Percentiles rank a stretch among this genome's conserved stretches.
Conservation (phyloP, 2,329 filamentous ascomycete genomes). For the Neophaeococcomyces mojaviensis region DNA sequence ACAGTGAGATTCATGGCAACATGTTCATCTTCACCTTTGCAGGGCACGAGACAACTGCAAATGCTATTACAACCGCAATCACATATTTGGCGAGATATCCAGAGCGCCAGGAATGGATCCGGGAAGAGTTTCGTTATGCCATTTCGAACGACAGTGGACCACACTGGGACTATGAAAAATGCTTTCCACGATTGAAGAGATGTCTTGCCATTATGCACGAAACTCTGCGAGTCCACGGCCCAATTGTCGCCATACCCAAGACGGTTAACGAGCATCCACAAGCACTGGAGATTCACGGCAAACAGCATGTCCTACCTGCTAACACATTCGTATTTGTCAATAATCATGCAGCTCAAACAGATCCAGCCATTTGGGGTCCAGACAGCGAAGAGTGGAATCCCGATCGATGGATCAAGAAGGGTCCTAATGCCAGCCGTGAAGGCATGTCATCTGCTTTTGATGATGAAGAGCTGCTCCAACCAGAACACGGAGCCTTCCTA, state of each 20-base stretch:
- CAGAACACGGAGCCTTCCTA: slow-evolving; percentile 23
- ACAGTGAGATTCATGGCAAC: slow-evolving; percentile 38
- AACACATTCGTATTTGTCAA: slow-evolving; percentile 17
- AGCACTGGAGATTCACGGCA: slow-evolving; percentile 12
- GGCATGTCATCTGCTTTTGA: too few species aligned
- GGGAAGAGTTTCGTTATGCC: too few species aligned
- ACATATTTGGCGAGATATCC: slow-evolving; percentile 17
- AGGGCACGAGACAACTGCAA: slow-evolving; percentile 30
- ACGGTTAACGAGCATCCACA: slow-evolving; percentile 16
- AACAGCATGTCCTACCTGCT: slow-evolving; percentile 15
- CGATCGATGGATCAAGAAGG: slow-evolving; percentile 29
- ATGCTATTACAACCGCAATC: slow-evolving; percentile 18
- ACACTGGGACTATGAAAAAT: slow-evolving; percentile 11
- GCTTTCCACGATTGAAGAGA: slow-evolving; percentile 12
- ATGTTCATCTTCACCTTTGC: slow-evolving; percentile 42
- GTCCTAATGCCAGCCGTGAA: too few species aligned
- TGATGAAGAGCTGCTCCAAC: not conserved
- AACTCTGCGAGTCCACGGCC: slow-evolving; percentile 24
- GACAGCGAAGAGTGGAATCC: slow-evolving; percentile 26
- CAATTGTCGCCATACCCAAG: slow-evolving; percentile 16
- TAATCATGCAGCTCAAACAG: slow-evolving; percentile 25
- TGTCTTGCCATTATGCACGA: slow-evolving; percentile 21
- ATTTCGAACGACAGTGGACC: too few species aligned
- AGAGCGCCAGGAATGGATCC: slow-evolving; percentile 17
- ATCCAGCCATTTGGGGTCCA: slow-evolving; percentile 25